Evolutionary conservation across 352 stramenopile genomes (phyloP).

Genomic region (Phytopythium chamaehyphon): DNA sequence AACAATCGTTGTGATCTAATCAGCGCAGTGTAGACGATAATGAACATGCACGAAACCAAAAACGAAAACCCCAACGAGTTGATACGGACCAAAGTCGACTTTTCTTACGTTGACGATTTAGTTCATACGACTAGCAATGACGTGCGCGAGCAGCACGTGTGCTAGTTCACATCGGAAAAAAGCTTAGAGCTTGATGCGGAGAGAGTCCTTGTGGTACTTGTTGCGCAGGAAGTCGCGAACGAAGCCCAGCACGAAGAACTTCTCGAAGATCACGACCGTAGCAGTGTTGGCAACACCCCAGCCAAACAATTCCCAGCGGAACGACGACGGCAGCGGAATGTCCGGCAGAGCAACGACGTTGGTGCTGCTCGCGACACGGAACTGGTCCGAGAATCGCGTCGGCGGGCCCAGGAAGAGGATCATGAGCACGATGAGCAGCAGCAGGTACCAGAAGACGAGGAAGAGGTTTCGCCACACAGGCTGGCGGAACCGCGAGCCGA

Average conservation of each 20-base stretch:
- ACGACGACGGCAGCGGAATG: slow-evolving; percentile 54
- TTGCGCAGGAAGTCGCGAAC: slow-evolving; percentile 60
- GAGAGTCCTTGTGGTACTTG: slow-evolving; percentile 61
- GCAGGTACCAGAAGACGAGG: slow-evolving; percentile 54
- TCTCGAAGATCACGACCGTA: slow-evolving; percentile 51
- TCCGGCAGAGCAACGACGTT: slow-evolving; percentile 66
- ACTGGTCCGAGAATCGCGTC: slow-evolving; percentile 57
- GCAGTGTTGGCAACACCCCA: slow-evolving; percentile 55
- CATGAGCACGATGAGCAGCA: slow-evolving; percentile 50
- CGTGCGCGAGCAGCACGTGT: too few relatives aligned
- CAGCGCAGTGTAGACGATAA: too few relatives aligned
- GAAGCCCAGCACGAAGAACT: slow-evolving; percentile 59
- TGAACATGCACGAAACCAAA: not conserved
- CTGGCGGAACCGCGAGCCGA: slow-evolving; percentile 63
- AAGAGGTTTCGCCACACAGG: slow-evolving; percentile 63
- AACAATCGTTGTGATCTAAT: not conserved
- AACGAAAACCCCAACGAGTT: not conserved
- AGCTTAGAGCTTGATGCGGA: slow-evolving; percentile 59
- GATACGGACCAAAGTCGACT: too few relatives aligned
- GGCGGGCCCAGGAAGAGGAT: slow-evolving; percentile 55
- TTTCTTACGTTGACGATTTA: not conserved
- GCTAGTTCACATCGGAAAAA: too few relatives aligned
- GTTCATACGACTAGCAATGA: slow-evolving; percentile 2
- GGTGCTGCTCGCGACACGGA: slow-evolving; percentile 69
- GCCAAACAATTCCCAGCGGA: slow-evolving; percentile 62